A percentile compares a stretch with the other conserved stretches of the same genome.
Conservation (phyloP, 257 asterid species). For the Avicennia marina region DNA sequence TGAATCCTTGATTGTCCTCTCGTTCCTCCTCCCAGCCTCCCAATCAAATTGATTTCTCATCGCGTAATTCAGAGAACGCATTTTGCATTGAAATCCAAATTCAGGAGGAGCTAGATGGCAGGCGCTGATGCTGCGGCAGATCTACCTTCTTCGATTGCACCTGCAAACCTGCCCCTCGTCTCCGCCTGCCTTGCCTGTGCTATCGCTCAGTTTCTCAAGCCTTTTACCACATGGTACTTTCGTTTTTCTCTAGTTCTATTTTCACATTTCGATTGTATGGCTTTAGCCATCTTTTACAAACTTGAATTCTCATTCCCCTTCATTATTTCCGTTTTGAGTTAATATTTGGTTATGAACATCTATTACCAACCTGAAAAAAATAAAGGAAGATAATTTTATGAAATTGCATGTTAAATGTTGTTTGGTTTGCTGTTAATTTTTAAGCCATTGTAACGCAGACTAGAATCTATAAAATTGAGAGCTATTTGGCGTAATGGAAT, state of each 20-base stretch:
- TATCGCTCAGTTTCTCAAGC: constrained; percentile 89
- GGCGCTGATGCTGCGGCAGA: constrained; percentile 70
- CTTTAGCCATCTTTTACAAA: background rate
- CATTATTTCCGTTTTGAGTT: background rate
- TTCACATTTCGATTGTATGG: constrained; percentile 6
- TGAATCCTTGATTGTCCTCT: no score
- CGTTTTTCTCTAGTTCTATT: background rate
- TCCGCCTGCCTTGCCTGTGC: constrained; percentile 86
- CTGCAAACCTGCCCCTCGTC: constrained; percentile 62
- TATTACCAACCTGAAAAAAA: background rate
- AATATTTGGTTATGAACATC: background rate
- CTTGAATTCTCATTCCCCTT: background rate
- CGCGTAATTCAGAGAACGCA: no score
- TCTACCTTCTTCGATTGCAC: constrained; percentile 52
- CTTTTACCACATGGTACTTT: constrained; percentile 77
- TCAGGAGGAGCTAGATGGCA: constrained; percentile 53
- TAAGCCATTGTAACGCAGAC: background rate
- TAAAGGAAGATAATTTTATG: background rate
- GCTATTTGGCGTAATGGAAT: background rate
- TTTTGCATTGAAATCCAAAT: constrained; percentile 6
- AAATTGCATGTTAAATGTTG: background rate
- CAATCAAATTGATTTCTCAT: no score
- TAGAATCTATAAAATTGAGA: background rate
- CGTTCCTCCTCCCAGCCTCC: no score
- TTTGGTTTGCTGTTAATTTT: background rate